Base-by-base conservation (phyloP, 768 basidiomycete species). In the Agaricus blazei region DNA sequence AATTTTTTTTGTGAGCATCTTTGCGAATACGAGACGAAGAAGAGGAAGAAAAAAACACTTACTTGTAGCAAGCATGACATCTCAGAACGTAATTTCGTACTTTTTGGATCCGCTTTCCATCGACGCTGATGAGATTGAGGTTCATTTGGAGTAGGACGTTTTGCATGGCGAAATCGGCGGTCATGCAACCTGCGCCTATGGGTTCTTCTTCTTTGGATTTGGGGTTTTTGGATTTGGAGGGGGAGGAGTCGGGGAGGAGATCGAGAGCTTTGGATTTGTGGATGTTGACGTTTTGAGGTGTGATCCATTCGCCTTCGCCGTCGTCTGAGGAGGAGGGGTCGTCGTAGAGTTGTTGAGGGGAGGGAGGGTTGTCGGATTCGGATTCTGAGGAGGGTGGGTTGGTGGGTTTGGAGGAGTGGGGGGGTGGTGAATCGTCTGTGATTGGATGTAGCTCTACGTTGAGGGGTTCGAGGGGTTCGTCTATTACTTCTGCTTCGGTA, bases 31-130 rank as follows among this genome's bases (percentile, higher is more conserved):
- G 19, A 8, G 4, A 15, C 29, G 27, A 7, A 19, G 19, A 19
- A 19, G 15, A 37, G 31, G 4, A 27, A 11, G 15, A 37, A 15
- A 19, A 36, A 8, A 6, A 36, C 4, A 77, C 93, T 71, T 65
- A 98, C 97, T 98, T 98, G 82, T 95, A 99, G 71, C 97, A 99
- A 12, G 94, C 97, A 72, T 99, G 97, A 68, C 97, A 99, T 54
- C 97, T 74, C 65, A 98, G 72, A 1, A 98, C 93, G 92, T 93
- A 98, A 57, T 85, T 98, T 70, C 95, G 93, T 27, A 98, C 86
- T 63, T 83, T 89, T 59, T 88, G 81, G 56, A 99, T 96, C 61
- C 83, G 78, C 72, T 88, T 95, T 4, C 97, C 97, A 59, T 94
- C 93, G 6, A 90, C 81, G 8, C 93, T 87, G 9, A 99, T 85